Percentiles rank a stretch among this genome's conserved stretches.
These are phyloP conservation scores for Elaeagnus macrophylla DNA, from an alignment of 306 rosid genomes.

Conservation along the genomic window DNA sequence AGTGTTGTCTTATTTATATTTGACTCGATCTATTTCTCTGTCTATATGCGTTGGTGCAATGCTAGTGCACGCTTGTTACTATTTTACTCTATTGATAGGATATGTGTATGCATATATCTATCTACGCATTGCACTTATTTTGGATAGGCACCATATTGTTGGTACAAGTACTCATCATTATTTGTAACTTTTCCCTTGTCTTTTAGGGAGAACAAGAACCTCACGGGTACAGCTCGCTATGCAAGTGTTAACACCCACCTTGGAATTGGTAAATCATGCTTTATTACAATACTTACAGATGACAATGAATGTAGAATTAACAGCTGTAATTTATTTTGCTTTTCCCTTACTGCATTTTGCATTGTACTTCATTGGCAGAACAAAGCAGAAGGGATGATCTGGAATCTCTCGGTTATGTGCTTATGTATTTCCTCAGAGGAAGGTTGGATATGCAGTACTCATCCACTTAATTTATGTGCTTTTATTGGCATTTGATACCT, in stretches of 20 bases:
- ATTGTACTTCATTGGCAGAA: conserved; percentile 44
- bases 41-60: too few relatives aligned
- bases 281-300: conserved; percentile 14
- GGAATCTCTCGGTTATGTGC: conserved; percentile 99
- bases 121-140: too few relatives aligned
- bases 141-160: background rate
- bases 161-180: background rate
- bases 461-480: conserved; percentile 11
- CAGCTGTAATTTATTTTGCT: conserved; percentile 1
- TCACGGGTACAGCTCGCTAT: conserved; percentile 99
- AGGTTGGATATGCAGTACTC: conserved; percentile 43
- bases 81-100: too few relatives aligned
- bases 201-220: conserved; percentile 91
- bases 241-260: conserved; percentile 99
- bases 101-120: too few relatives aligned
- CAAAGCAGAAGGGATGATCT: conserved; percentile 99
- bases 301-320: conserved; percentile 5
- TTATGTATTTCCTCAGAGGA: conserved; percentile 96
- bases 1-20: too few relatives aligned
- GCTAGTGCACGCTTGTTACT: too few relatives aligned
- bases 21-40: too few relatives aligned
- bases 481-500: conserved; percentile 9
- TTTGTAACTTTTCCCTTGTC: conserved; percentile 11
- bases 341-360: conserved; percentile 18
- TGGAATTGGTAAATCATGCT: conserved; percentile 77